Evolutionary conservation across 352 stramenopile genomes (phyloP).

Genomic region (Phytopythium boreale): DNA sequence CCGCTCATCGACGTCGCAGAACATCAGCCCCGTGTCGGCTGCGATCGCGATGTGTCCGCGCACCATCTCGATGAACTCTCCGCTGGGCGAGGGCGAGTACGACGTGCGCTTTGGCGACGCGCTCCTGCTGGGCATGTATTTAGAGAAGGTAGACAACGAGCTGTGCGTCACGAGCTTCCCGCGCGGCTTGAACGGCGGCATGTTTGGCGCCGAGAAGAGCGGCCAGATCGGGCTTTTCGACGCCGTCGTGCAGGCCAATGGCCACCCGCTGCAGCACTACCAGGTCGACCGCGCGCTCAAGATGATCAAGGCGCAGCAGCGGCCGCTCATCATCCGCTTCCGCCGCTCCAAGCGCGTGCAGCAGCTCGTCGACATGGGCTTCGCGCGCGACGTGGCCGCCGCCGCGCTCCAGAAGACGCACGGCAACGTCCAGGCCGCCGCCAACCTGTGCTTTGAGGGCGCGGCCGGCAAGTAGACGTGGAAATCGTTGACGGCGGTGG

Average conservation of each 20-base stretch:
- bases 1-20: constrained; percentile 51
- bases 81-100: constrained; percentile 54
- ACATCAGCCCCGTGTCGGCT: constrained; percentile 72
- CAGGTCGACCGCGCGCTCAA: constrained; percentile 78
- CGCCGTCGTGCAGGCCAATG: constrained; percentile 71
- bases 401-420: constrained; percentile 47
- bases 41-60: constrained; percentile 81
- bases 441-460: constrained; percentile 66
- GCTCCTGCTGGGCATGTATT: constrained; percentile 75
- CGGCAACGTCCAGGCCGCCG: constrained; percentile 61
- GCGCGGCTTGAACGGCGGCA: constrained; percentile 49
- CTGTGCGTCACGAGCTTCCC: constrained; percentile 81
- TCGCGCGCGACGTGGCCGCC: constrained; percentile 42
- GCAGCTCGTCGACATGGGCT: constrained; percentile 78
- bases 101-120: constrained; percentile 74
- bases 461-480: neutral
- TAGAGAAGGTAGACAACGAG: constrained; percentile 72
- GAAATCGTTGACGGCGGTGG: too few relatives aligned
- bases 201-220: constrained; percentile 77
- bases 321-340: constrained; percentile 78
- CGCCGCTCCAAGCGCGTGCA: constrained; percentile 57
- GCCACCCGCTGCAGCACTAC: constrained; percentile 80
- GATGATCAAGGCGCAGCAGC: constrained; percentile 81
- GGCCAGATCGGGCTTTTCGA: constrained; percentile 74
- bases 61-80: constrained; percentile 69